Conservation (phyloP, 305 asterid genomes). For the Solanum hybrid region DNA sequence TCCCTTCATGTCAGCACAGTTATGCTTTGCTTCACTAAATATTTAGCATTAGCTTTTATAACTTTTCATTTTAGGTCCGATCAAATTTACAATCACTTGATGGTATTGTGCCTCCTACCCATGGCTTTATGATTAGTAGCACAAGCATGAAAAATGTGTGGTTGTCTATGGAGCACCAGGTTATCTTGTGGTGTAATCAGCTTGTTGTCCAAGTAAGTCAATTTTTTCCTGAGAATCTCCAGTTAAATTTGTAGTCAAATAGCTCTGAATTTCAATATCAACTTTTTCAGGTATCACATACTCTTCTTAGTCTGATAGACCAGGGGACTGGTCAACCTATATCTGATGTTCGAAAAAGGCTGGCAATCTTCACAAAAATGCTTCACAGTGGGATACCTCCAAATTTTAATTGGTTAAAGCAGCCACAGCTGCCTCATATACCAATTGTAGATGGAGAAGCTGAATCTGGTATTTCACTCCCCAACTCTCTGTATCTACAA, state of each 20-base stretch:
- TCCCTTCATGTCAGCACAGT: neutral
- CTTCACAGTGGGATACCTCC: slow-evolving; percentile 84
- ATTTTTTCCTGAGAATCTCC: slow-evolving; percentile 12
- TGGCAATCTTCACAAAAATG: slow-evolving; percentile 72
- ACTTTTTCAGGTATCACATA: slow-evolving; percentile 78
- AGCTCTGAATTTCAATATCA: slow-evolving; percentile 22
- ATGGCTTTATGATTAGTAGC: slow-evolving; percentile 85
- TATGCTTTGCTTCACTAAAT: neutral
- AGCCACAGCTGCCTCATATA: slow-evolving; percentile 27
- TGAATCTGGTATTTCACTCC: slow-evolving; percentile 45
- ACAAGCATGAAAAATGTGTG: slow-evolving; percentile 82
- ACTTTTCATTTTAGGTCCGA: slow-evolving; percentile 55
- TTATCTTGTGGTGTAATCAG: slow-evolving; percentile 97
- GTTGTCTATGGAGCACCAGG: slow-evolving; percentile 99
- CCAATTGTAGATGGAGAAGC: slow-evolving; percentile 30
- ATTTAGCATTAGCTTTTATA: neutral
- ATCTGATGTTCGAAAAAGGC: slow-evolving; percentile 53
- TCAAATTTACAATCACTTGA: slow-evolving; percentile 78
- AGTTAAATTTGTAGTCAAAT: neutral
- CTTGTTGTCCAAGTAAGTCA: slow-evolving; percentile 89
- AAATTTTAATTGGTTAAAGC: slow-evolving; percentile 50
- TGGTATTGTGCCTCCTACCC: slow-evolving; percentile 88
- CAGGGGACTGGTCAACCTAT: slow-evolving; percentile 61
- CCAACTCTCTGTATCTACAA: slow-evolving; percentile 7
- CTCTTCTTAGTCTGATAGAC: slow-evolving; percentile 89